A percentile compares a stretch with the other conserved stretches of the same genome.
Conservation (phyloP, 1,284 basidiomycete genomes). For the Ceratobasidium sp. region DNA sequence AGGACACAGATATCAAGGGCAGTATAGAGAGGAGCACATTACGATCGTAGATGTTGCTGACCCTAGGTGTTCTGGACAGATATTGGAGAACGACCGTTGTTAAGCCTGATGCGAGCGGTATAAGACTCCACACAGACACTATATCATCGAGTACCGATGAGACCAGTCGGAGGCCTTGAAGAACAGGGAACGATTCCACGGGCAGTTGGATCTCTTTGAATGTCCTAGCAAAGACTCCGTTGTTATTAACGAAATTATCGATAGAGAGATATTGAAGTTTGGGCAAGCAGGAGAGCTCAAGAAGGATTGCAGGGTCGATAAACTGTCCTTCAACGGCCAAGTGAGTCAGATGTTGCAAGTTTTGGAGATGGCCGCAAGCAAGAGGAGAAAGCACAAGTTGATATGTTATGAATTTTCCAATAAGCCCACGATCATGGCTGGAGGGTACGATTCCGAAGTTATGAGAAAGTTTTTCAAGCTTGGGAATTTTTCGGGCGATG, state of each 20-base stretch:
- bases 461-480: no score
- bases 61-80: no score
- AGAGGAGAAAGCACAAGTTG: background rate
- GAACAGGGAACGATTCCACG: background rate
- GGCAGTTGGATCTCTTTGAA: background rate
- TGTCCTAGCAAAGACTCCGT: background rate
- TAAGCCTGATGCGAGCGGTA: background rate
- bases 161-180: background rate
- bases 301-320: background rate
- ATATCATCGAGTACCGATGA: background rate
- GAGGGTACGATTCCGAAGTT: no score
- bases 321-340: background rate
- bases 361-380: background rate
- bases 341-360: background rate
- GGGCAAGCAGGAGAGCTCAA: background rate
- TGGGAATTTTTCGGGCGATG: no score
- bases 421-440: no score
- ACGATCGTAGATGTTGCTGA: no score
- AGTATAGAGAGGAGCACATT: no score
- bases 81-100: no score
- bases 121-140: background rate
- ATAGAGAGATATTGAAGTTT: background rate
- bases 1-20: no score
- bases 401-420: no score
- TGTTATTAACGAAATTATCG: background rate